phyloP scores from a whole-genome alignment of 306 rosid genomes.

The Trichosanthes truncata region DNA sequence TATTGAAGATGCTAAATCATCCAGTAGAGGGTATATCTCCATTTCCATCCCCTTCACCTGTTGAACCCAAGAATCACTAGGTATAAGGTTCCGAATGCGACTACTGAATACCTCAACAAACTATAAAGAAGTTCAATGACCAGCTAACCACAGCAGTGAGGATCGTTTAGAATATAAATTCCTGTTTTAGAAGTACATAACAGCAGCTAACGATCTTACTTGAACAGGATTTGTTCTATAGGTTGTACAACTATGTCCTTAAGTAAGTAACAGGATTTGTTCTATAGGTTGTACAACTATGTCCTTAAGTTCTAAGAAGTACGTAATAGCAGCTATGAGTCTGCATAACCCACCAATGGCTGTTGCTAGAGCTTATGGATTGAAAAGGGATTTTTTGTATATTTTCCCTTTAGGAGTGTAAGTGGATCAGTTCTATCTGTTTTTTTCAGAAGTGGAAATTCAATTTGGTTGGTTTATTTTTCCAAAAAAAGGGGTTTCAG shows the following conservation, averaged over 20 bases:
- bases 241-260: too few species aligned
- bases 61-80: conserved; percentile 20
- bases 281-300: too few species aligned
- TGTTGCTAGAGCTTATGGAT: neutral
- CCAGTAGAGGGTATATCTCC: conserved; percentile 87
- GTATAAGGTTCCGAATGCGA: neutral
- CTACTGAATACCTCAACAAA: neutral
- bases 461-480: neutral
- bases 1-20: conserved; percentile 68
- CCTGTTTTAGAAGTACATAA: neutral
- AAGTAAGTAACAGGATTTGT: too few species aligned
- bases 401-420: neutral
- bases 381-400: neutral
- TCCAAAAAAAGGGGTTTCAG: neutral
- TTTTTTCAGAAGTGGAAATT: neutral
- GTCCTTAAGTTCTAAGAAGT: too few species aligned
- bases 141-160: neutral
- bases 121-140: neutral
- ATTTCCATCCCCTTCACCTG: conserved; percentile 63
- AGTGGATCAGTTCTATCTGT: neutral
- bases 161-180: neutral
- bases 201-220: too few species aligned
- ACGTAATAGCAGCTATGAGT: neutral
- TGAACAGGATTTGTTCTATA: too few species aligned
- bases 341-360: neutral